Evolutionary conservation across 805 yeast genomes (phyloP), one percentile per base, ranked within the genome.

Genomic region (Cyberlindnera nakhonratchasimensis): DNA sequence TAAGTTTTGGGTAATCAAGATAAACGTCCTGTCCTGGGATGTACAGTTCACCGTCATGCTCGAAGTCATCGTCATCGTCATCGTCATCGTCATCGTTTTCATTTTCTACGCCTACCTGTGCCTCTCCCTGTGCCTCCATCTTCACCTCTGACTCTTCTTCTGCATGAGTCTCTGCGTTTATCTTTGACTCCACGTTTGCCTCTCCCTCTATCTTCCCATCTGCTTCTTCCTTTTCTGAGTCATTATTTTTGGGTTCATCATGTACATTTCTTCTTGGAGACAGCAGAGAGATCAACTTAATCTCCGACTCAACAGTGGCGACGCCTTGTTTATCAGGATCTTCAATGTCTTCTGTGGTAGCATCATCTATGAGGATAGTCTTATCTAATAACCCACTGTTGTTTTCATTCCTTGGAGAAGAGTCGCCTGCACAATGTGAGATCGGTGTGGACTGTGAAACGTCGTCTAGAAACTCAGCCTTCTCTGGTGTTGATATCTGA

Each of bases 11-110:
- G 54, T 79, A 86, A 63, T 89, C 91, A 24, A 91, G 71, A 44
- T 75, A 79, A 17, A 89, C 79, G 58, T 90, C 96, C 60, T 89
- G 96, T 4, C 89, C 87, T 1, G 84, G 80, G 9, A 77, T 69
- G 57, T 84, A 80, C 13, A 77, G 58, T 6, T 75, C 84, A 19
- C 80, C 83, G 37, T 74, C 70, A 12, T 61, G 61, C 11, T 50
- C 66, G 5, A 13, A 20, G 7, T 19, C 16, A 24, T 46, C 62
- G 34, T 35, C 30, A 18, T 28, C 39, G 30, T 28, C 13, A 7
- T 28, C 32, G 16, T 29, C 32, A 29, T 11, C 7, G 9, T 29
- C 32, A 29, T 29, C n/a, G 20, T 14, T 23, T 23, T 8, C 12
- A 23, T 63, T 43, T 54, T 60, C 43, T 41, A 51, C 21, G 62